Base-by-base conservation (phyloP, 2,329 filamentous ascomycete genomes). In the Fusarium cicatricum region DNA sequence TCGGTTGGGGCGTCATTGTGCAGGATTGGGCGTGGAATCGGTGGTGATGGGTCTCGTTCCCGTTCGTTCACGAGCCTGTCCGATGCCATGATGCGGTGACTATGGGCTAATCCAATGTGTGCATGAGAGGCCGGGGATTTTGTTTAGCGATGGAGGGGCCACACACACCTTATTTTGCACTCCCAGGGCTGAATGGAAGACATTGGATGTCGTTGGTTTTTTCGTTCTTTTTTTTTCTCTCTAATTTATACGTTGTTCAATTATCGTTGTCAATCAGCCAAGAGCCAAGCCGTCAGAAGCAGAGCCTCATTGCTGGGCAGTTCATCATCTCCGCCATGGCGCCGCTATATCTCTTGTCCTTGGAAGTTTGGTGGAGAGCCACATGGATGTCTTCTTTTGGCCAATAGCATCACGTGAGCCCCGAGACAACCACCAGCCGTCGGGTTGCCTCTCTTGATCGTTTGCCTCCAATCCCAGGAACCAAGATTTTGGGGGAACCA, bases 281-380 rank as follows among this genome's bases (percentile, higher is more conserved):
- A 15, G 15, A 50, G 41, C 39, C 51, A 47, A 44, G 31, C 16
- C 33, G 38, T 34, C 17, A 29, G 38, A 36, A 40, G 34, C n/a
- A 52, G 65, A 65, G 58, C 62, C 55, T 65, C 60, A 65, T 52
- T 16, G 6, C 33, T 63, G 28, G 41, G 60, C 31, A 15, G n/a
- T 47, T 15, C 31, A 36, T 23, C 10, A 21, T 28, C 39, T 50
- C 15, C 38, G 37, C 39, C 46, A 57, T 44, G 52, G 32, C 45
- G 37, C 9, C 23, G 9, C 23, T 8, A 26, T 26, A 26, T 26
- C 9, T 39, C 28, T 48, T 48, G 44, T 39, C 26, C 23, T 38
- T 31, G 6, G 15, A 6, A 9, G 2, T 33, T 33, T 33, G 44
- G 36, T 16, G 33, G 16, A 14, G 11, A 26, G 10, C 12, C 10